These are phyloP conservation scores for Leucogyrophana mollusca DNA, from an alignment of 768 basidiomycete species.

Conservation along the genomic window DNA sequence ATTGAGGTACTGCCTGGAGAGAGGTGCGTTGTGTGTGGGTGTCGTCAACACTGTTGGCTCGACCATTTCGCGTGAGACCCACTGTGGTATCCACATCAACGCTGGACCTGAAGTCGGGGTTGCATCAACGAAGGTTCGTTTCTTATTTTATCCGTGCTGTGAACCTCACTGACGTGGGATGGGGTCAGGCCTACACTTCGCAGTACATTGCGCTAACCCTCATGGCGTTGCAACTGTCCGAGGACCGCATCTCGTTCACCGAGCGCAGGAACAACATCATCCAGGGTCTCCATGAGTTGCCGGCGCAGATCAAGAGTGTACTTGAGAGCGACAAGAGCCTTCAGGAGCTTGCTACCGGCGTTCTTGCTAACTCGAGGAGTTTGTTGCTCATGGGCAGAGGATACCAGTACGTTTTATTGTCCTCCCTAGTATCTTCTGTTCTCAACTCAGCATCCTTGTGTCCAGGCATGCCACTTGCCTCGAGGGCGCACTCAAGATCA, in stretches of 20 bases:
- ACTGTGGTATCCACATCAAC: constrained; percentile 99
- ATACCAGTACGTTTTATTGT: constrained; percentile 68
- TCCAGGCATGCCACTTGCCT: constrained; percentile 89
- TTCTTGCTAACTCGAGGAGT: constrained; percentile 76
- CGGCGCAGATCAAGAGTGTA: constrained; percentile 83
- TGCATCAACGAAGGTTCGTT: constrained; percentile 86
- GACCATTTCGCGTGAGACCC: constrained; percentile 95
- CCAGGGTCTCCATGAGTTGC: constrained; percentile 86
- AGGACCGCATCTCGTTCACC: constrained; percentile 93
- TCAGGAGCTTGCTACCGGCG: constrained; percentile 81
- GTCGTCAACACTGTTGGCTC: constrained; percentile 99
- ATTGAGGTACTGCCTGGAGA: constrained; percentile 92
- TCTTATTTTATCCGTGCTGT: not conserved
- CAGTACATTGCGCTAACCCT: constrained; percentile 98
- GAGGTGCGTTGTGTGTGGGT: constrained; percentile 95
- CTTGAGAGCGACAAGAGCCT: constrained; percentile 75
- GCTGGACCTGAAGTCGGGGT: constrained; percentile 99
- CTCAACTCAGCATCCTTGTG: constrained; percentile 1
- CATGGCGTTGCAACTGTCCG: constrained; percentile 98
- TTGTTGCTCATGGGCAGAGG: constrained; percentile 96
- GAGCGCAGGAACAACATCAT: constrained; percentile 93
- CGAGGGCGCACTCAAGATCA: constrained; percentile 98
- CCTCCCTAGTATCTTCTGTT: not conserved
- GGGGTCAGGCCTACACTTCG: constrained; percentile 85
- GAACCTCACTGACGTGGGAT: not conserved